Evolutionary conservation across 202 grass and related monocot genomes (phyloP).

Genomic region (Bolboschoenoplectus hybrid): DNA sequence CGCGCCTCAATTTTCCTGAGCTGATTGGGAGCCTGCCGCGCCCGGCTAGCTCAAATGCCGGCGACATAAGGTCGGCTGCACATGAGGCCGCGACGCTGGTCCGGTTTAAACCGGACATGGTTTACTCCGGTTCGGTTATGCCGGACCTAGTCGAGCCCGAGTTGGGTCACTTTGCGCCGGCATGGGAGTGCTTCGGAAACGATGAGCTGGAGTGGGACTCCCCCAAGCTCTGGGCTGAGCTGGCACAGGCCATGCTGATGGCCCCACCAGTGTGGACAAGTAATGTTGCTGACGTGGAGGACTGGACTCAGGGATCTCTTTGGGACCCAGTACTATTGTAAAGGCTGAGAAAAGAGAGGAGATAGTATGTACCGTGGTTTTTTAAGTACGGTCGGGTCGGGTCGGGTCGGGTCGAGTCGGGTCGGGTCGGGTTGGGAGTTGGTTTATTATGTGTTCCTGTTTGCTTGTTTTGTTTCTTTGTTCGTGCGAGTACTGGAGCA

Average conservation of each 20-base stretch:
- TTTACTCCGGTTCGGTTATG: not conserved
- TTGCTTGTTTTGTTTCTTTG: constrained; percentile 15
- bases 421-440: not conserved
- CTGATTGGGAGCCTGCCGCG: constrained; percentile 58
- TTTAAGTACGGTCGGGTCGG: not conserved
- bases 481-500: not conserved
- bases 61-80: constrained; percentile 75
- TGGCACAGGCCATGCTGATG: constrained; percentile 85
- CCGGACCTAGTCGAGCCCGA: not conserved
- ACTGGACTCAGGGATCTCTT: constrained; percentile 62
- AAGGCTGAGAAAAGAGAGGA: constrained; percentile 31
- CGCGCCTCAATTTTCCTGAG: constrained; percentile 76
- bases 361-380: constrained; percentile 5
- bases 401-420: not conserved
- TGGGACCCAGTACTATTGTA: constrained; percentile 67
- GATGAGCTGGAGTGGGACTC: constrained; percentile 65
- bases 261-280: constrained; percentile 73
- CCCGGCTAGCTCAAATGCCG: constrained; percentile 65
- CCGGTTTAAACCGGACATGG: constrained; percentile 53
- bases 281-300: constrained; percentile 51
- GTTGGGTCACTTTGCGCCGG: not conserved
- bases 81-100: constrained; percentile 67
- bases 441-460: not conserved
- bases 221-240: constrained; percentile 82
- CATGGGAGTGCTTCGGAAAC: constrained; percentile 28